A percentile compares a stretch with the other conserved stretches of the same genome.
Conservation (phyloP, 31 red algal genomes). For the Porphyra umbilicalis region DNA sequence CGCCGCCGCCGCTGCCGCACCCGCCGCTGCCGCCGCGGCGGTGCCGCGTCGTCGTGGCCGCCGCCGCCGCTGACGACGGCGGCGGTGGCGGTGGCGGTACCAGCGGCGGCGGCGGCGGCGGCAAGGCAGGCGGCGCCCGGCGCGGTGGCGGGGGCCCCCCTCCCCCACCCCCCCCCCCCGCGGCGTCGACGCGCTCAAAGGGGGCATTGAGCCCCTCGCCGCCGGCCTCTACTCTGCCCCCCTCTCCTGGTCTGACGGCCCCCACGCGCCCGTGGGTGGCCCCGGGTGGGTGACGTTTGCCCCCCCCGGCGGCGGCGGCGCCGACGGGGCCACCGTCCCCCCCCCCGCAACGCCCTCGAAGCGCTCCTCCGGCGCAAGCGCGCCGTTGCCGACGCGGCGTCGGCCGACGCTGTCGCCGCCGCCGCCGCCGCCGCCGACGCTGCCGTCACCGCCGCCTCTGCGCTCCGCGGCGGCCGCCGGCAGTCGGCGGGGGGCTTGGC, state of each 20-base stretch:
- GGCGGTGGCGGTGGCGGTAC: too few relatives aligned
- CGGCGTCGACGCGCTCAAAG: not conserved
- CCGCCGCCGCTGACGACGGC: too few relatives aligned
- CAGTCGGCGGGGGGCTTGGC: not conserved
- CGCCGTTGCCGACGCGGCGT: not conserved
- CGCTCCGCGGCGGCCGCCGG: not conserved
- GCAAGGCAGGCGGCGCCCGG: too few relatives aligned
- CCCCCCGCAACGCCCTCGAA: not conserved
- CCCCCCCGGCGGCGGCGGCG: not conserved
- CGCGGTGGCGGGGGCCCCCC: too few relatives aligned
- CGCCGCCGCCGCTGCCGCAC: too few relatives aligned
- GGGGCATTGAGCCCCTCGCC: not conserved
- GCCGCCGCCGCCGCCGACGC: not conserved
- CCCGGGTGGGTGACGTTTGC: not conserved
- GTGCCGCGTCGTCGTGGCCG: too few relatives aligned
- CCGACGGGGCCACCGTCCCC: not conserved
- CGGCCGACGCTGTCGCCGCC: not conserved
- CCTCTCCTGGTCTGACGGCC: not conserved
- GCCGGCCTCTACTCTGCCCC: not conserved
- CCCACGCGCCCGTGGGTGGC: not conserved
- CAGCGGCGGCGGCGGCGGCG: too few relatives aligned
- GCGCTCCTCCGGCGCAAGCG: not conserved
- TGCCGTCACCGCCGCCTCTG: too few relatives aligned
- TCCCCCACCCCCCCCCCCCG: not conserved
- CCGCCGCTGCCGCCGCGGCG: too few relatives aligned